phyloP scores from a whole-genome alignment of 257 asterid genomes.

The Misopates orontium region DNA sequence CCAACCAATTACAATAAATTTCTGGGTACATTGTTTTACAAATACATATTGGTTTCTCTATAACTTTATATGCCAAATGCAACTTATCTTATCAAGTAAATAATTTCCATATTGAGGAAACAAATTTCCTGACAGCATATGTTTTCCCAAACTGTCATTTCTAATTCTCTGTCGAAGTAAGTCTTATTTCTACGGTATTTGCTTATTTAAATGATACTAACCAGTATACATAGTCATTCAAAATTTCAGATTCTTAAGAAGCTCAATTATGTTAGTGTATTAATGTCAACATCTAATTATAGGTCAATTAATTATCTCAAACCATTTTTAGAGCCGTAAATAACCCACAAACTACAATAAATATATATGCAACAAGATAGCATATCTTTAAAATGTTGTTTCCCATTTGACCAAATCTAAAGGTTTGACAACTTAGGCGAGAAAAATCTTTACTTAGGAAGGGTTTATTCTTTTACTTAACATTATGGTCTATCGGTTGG shows the following conservation, averaged over 20 bases:
- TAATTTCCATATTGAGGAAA: too few relatives aligned
- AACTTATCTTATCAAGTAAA: too few relatives aligned
- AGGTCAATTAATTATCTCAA: neutral
- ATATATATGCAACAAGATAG: too few relatives aligned
- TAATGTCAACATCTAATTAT: neutral
- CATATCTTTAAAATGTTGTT: too few relatives aligned
- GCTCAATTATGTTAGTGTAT: neutral
- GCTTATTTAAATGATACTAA: neutral
- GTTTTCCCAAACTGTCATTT: neutral
- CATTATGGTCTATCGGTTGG: neutral
- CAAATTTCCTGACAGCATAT: too few relatives aligned
- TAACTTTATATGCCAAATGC: too few relatives aligned
- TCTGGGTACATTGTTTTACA: too few relatives aligned
- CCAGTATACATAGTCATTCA: neutral
- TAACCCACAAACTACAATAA: neutral
- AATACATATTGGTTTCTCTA: too few relatives aligned
- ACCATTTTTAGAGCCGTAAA: neutral
- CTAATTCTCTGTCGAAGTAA: neutral
- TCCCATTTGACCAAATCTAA: too few relatives aligned
- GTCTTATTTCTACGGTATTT: neutral
- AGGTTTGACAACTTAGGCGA: neutral
- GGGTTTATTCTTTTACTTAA: neutral
- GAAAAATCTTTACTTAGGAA: constrained; percentile 5
- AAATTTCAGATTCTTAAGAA: constrained; percentile 7
- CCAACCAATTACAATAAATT: neutral